These are phyloP conservation scores for Taiozyma sp. DNA, from an alignment of 1,139 yeast species.

Conservation along the genomic window DNA sequence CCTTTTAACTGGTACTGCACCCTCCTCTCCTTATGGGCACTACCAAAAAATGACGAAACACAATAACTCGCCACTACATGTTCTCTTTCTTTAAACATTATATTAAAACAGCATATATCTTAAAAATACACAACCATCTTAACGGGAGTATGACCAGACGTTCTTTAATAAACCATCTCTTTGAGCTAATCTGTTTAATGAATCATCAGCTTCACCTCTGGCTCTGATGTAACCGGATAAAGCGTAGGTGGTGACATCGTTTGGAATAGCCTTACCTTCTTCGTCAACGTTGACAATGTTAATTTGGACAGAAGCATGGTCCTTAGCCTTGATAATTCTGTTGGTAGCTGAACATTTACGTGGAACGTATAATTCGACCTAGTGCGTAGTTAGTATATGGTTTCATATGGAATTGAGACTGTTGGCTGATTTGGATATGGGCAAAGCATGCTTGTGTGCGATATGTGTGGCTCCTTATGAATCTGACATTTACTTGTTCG, in stretches of 20 bases:
- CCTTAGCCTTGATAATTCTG: constrained; percentile 99
- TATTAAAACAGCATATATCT: neutral
- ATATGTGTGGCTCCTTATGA: too few species aligned
- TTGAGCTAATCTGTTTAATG: constrained; percentile 99
- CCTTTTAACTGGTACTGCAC: neutral
- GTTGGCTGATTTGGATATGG: neutral
- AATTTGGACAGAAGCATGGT: constrained; percentile 97
- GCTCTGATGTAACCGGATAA: constrained; percentile 91
- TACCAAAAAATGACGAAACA: neutral
- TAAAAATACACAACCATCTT: neutral
- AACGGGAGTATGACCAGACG: constrained; percentile 90
- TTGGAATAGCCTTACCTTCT: constrained; percentile 93
- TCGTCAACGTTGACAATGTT: constrained; percentile 87
- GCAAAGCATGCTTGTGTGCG: neutral
- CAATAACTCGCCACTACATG: neutral
- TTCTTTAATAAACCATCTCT: constrained; percentile 97
- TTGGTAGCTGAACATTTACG: constrained; percentile 99
- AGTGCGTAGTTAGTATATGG: constrained; percentile 7
- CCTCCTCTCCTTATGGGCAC: neutral
- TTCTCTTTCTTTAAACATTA: neutral
- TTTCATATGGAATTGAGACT: neutral
- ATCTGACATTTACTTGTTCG: neutral
- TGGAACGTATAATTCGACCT: constrained; percentile 99
- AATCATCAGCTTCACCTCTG: constrained; percentile 97
- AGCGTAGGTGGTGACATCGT: constrained; percentile 92